Evolutionary conservation across 129 eudicot species (phyloP).

Genomic region (Deinandra increscens): DNA sequence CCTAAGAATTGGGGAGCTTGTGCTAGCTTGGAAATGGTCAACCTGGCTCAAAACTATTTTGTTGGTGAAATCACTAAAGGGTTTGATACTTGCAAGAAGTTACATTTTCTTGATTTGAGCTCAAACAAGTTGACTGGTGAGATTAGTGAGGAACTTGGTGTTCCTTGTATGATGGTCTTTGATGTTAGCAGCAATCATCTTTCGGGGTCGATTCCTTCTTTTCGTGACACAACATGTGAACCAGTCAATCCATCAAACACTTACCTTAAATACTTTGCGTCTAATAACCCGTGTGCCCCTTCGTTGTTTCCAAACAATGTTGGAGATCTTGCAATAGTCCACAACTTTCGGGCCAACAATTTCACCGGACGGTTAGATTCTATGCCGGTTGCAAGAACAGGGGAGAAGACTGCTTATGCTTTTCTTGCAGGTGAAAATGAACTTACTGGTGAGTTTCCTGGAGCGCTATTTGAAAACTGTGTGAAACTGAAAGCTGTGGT

Average conservation of each 20-base stretch:
- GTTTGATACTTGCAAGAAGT: conserved; percentile 51
- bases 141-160: conserved; percentile 43
- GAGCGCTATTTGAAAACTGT: conserved; percentile 52
- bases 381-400: conserved; percentile 45
- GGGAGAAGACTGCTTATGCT: conserved; percentile 52
- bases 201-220: conserved; percentile 62
- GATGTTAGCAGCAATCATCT: conserved; percentile 63
- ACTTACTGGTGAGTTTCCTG: conserved; percentile 55
- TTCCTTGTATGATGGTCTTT: conserved; percentile 75
- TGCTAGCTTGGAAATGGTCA: conserved; percentile 63
- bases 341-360: conserved; percentile 64
- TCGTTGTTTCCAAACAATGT: conserved; percentile 36
- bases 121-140: conserved; percentile 59
- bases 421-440: conserved; percentile 65
- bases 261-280: conserved; percentile 44
- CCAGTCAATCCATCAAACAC: conserved; percentile 40
- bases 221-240: conserved; percentile 40
- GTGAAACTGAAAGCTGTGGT: conserved; percentile 41
- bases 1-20: conserved; percentile 71
- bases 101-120: conserved; percentile 74
- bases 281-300: conserved; percentile 24
- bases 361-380: conserved; percentile 47
- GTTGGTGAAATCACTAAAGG: conserved; percentile 50
- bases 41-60: conserved; percentile 59
- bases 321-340: conserved; percentile 45